Base-by-base conservation (phyloP, 352 stramenopile species). In the Aphanomyces astaci region DNA sequence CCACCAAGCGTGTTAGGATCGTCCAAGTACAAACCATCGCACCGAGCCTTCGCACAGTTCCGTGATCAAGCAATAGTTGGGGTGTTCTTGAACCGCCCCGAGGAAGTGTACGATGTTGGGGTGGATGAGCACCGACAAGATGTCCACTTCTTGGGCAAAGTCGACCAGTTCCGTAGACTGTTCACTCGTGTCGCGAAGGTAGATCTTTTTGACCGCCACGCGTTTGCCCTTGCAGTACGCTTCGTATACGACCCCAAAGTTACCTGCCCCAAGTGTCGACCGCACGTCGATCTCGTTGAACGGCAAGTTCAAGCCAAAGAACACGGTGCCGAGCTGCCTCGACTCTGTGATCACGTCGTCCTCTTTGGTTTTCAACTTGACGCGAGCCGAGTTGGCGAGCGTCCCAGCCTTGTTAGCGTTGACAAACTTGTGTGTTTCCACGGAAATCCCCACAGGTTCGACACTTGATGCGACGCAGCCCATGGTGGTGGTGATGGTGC, bases 21-120 rank as follows among this genome's bases (percentile, higher is more conserved):
- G 52, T 28, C 52, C 17, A 33, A 25, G 0, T 1, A 28, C 22
- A 2, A 63, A n/a, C 5, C 30, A 52, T 56, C 5, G 11, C 27
- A 68, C 72, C 24, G 81, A 91, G 25, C 82, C 81, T 39, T 78
- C 81, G 36, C 82, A 91, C 19, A 89, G 78, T 51, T 91, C 80
- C 0, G 80, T 91, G 43, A 94, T 72, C 25, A 91, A 74, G 68
- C 83, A 91, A 46, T 91, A 77, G 49, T 84, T 89, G 1, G 85
- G 83, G 31, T 83, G 78, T 22, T 84, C 75, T n/a, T 80, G 71
- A 11, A 89, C 82, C 3, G 84, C 80, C 27, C 83, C 84, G 22
- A 92, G 76, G 62, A 94, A 94, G 68, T 89, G 82, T 10, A 94
- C 83, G 49, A 94, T 92, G 64, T 85, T 91, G 7, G 82, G 70